phyloP scores from a whole-genome alignment of 2,329 filamentous ascomycete species.

The Ophiosphaerella herpotricha region DNA sequence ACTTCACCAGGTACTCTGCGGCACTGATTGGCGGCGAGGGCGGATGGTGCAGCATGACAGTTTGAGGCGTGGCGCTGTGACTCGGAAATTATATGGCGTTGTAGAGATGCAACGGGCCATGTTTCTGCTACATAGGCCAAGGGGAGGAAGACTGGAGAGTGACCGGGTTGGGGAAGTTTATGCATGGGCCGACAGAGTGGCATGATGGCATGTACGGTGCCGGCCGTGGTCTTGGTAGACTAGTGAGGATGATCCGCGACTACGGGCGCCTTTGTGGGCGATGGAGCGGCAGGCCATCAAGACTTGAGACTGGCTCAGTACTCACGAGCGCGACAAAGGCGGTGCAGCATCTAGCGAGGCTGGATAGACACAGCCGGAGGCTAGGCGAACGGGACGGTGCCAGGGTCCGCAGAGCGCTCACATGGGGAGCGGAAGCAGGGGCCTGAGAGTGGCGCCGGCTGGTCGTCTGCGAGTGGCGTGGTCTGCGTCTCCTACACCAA shows the following conservation, averaged over 20 bases:
- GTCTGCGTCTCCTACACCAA: conserved; percentile 1
- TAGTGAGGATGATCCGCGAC: neutral
- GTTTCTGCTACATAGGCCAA: conserved; percentile 4
- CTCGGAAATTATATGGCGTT: conserved; percentile 25
- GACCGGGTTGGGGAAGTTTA: conserved; percentile 1
- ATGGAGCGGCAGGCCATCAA: too few relatives aligned
- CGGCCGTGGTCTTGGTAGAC: neutral
- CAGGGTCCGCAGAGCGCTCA: conserved; percentile 1
- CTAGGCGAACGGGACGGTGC: conserved; percentile 10
- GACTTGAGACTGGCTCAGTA: too few relatives aligned
- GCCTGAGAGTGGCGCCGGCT: neutral
- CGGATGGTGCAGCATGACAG: conserved; percentile 8
- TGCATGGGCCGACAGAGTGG: neutral
- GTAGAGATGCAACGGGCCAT: conserved; percentile 5
- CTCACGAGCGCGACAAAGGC: neutral
- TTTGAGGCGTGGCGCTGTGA: conserved; percentile 20
- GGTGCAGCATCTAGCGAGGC: neutral
- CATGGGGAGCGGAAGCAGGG: conserved; percentile 10
- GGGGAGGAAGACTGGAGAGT: neutral
- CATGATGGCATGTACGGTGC: too few relatives aligned
- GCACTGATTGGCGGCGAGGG: conserved; percentile 16
- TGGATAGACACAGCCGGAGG: conserved; percentile 12
- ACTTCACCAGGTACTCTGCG: conserved; percentile 1
- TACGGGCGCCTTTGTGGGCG: neutral
- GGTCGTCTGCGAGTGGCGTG: too few relatives aligned